A percentile compares a stretch with the other conserved stretches of the same genome.
Evolutionary conservation across 768 basidiomycete genomes (phyloP).

Genomic region (Thelephora ganbajun): DNA sequence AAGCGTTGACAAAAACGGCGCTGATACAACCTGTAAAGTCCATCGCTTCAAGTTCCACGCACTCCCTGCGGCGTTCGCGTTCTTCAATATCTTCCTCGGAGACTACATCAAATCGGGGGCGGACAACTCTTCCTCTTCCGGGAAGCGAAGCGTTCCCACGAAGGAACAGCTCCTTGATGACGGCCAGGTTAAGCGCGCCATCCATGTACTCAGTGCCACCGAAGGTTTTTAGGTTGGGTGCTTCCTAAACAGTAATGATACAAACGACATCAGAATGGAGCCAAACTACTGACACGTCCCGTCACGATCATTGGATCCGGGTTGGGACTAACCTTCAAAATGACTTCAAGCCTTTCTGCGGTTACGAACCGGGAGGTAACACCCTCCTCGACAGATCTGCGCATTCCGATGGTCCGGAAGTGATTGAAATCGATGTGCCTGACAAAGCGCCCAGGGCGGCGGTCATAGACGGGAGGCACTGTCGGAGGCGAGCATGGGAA

Average conservation of each 20-base stretch:
- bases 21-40: conserved; percentile 95
- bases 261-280: background rate
- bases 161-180: conserved; percentile 82
- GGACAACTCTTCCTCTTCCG: conserved; percentile 51
- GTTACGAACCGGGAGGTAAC: conserved; percentile 88
- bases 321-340: conserved; percentile 50
- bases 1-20: conserved; percentile 73
- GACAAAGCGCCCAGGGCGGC: conserved; percentile 68
- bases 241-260: conserved; percentile 40
- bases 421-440: conserved; percentile 89
- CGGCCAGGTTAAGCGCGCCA: conserved; percentile 69
- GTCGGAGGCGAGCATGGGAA: conserved; percentile 1
- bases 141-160: conserved; percentile 57
- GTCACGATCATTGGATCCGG: background rate
- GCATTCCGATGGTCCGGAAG: conserved; percentile 94
- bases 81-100: conserved; percentile 53
- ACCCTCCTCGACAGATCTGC: conserved; percentile 83
- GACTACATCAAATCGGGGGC: conserved; percentile 40
- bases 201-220: conserved; percentile 99
- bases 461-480: conserved; percentile 61
- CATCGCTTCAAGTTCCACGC: conserved; percentile 71
- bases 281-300: background rate
- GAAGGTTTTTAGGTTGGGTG: conserved; percentile 73
- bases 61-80: conserved; percentile 56
- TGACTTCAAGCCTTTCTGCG: conserved; percentile 63